A percentile compares a stretch with the other conserved stretches of the same genome.
Evolutionary conservation across 148 eudicot genomes (phyloP).

Genomic region (Heliosperma pusillum): DNA sequence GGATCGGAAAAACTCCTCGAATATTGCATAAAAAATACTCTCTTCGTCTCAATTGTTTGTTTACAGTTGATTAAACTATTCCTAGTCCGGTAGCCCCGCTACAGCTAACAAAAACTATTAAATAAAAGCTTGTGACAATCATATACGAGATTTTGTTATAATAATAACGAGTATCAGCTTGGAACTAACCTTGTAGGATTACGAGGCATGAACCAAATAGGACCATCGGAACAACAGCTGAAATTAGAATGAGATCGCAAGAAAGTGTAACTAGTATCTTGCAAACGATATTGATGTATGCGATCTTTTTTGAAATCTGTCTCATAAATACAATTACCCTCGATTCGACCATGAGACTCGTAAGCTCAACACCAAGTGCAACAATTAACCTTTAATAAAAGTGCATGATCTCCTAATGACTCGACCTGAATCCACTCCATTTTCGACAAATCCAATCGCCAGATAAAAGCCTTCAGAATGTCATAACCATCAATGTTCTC

Average conservation of each 20-base stretch:
- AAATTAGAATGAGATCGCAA: not conserved
- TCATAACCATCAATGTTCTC: not conserved
- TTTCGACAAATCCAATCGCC: not conserved
- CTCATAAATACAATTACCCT: constrained; percentile 12
- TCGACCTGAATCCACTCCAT: constrained; percentile 4
- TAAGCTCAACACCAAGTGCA: not conserved
- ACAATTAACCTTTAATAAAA: not conserved
- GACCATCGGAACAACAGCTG: not conserved
- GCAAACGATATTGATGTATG: not conserved
- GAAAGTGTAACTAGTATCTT: not conserved
- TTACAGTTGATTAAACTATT: no score
- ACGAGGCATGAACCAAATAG: constrained; percentile 10
- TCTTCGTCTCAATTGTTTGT: no score
- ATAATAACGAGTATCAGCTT: not conserved
- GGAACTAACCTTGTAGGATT: constrained; percentile 1
- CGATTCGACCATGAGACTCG: not conserved
- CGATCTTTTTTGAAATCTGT: no score
- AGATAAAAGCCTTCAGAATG: not conserved
- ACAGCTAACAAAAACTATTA: no score
- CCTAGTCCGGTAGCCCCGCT: no score
- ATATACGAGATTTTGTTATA: no score
- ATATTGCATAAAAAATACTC: no score
- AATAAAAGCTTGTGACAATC: no score
- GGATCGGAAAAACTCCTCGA: no score
- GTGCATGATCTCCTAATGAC: constrained; percentile 11